Percentiles rank a stretch among this genome's conserved stretches.
These are phyloP conservation scores for Malania oleifera DNA, from an alignment of 164 flowering plant species.

Conservation along the genomic window DNA sequence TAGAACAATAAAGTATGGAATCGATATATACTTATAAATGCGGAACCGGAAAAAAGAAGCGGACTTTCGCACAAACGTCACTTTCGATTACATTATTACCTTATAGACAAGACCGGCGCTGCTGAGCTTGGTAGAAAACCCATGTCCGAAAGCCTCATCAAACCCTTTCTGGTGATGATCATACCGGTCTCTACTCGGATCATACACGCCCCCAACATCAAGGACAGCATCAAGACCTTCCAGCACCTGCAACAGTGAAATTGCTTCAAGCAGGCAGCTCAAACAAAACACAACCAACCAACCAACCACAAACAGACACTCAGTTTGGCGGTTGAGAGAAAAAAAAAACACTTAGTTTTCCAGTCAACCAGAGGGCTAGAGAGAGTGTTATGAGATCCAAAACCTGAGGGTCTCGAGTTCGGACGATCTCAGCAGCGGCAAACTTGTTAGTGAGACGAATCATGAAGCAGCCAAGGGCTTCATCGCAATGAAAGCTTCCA, in stretches of 20 bases:
- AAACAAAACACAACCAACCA: too few relatives aligned
- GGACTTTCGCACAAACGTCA: neutral
- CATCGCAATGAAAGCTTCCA: conserved; percentile 98
- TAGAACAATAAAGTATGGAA: too few relatives aligned
- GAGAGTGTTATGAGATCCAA: neutral
- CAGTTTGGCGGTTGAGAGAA: neutral
- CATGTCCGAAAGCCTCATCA: conserved; percentile 57
- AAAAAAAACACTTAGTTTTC: neutral
- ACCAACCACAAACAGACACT: too few relatives aligned
- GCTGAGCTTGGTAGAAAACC: conserved; percentile 58
- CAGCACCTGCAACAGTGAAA: conserved; percentile 29
- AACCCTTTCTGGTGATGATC: conserved; percentile 79
- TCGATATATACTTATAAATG: too few relatives aligned
- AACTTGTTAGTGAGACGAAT: conserved; percentile 80
- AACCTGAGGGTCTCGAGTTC: conserved; percentile 82
- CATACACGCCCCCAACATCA: conserved; percentile 71
- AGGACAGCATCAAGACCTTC: conserved; percentile 65
- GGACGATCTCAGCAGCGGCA: conserved; percentile 63
- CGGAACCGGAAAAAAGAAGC: too few relatives aligned
- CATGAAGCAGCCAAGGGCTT: conserved; percentile 98
- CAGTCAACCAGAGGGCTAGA: conserved; percentile 1
- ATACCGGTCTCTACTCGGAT: conserved; percentile 44
- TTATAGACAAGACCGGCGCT: conserved; percentile 68
- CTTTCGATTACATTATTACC: too few relatives aligned
- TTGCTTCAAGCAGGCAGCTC: neutral